Base-by-base conservation (phyloP, 129 eudicot genomes). In the Lonicera japonica region DNA sequence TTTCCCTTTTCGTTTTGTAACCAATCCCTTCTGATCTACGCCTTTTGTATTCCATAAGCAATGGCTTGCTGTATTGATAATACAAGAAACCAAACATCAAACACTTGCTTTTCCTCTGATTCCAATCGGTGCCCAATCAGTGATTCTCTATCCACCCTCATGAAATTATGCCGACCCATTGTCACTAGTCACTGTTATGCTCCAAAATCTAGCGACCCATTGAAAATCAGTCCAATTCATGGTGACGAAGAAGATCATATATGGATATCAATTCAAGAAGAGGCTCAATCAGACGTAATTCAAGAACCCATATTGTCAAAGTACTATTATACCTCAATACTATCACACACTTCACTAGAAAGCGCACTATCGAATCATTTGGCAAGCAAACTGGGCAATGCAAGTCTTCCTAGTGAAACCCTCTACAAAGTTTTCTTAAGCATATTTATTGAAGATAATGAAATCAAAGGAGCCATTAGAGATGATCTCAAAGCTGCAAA, bases 311-410 rank as follows among this genome's bases (percentile, higher is more conserved):
- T 77, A 5, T 38, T 77, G 68, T 36, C 59, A 17, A 23, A 57
- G 5, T 67, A 55, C 63, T 77, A 45, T 21, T 0, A 1, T 38
- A 54, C 61, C 12, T n/a, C 78, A 29, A 67, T 84, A 52, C 34
- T 80, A 40, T 68, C 75, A 9, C 92, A 84, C 63, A 7, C 45
- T 8, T 62, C 73, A 3, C 55, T 84, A 0, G 84, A 84, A 11
- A 65, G 51, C 21, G 84, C 80, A 11, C 22, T 84, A 51, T 83
- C 87, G 1, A 41, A 73, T 45, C 77, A 74, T 38, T 71, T 84
- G 2, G 67, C 92, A 8, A 3, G 61, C 9, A 80, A 84, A 43
- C 64, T 84, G 2, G 59, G 79, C 55, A 65, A 68, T 55, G 57
- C 68, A 8, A n/a, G 55, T 18, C 65, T 77, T 22, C 48, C 82